Percentiles rank a stretch among this genome's conserved stretches.
Evolutionary conservation across 148 eudicot species (phyloP).

Genomic region (Fagopyrum homotropicum): DNA sequence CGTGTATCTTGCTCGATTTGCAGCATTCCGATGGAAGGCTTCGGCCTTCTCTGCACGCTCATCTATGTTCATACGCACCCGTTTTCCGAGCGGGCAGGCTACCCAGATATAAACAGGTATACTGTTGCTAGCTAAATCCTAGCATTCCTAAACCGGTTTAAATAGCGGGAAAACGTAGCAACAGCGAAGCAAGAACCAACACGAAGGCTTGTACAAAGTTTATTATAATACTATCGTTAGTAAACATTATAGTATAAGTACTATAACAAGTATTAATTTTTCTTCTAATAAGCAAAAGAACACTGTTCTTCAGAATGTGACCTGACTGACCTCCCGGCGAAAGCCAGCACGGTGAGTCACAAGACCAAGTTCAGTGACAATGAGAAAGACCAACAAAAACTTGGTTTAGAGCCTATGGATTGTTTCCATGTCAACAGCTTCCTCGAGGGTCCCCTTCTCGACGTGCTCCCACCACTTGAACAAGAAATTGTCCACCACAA

Average conservation of each 20-base stretch:
- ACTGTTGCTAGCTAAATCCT: too few relatives aligned
- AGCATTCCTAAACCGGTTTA: too few relatives aligned
- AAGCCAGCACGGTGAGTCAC: neutral
- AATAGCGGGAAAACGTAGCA: too few relatives aligned
- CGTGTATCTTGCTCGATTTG: constrained; percentile 61
- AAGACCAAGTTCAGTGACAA: constrained; percentile 1
- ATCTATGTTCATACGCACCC: constrained; percentile 23
- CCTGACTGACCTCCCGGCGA: neutral
- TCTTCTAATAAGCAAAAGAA: neutral
- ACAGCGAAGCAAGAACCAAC: too few relatives aligned
- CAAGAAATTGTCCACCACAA: constrained; percentile 88
- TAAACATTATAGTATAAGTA: neutral
- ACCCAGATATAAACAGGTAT: too few relatives aligned
- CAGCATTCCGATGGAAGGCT: constrained; percentile 78
- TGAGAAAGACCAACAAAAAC: neutral
- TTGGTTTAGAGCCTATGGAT: constrained; percentile 50
- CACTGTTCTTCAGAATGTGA: neutral
- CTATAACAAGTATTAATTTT: neutral
- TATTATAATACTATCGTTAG: neutral
- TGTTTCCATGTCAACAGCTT: constrained; percentile 63
- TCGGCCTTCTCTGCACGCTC: constrained; percentile 74
- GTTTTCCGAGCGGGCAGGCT: too few relatives aligned
- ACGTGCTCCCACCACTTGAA: constrained; percentile 97
- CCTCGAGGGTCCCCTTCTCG: constrained; percentile 60
- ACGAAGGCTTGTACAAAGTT: neutral